Evolutionary conservation across 2,329 filamentous ascomycete species (phyloP).

Genomic region (Epichloe aotearoae): DNA sequence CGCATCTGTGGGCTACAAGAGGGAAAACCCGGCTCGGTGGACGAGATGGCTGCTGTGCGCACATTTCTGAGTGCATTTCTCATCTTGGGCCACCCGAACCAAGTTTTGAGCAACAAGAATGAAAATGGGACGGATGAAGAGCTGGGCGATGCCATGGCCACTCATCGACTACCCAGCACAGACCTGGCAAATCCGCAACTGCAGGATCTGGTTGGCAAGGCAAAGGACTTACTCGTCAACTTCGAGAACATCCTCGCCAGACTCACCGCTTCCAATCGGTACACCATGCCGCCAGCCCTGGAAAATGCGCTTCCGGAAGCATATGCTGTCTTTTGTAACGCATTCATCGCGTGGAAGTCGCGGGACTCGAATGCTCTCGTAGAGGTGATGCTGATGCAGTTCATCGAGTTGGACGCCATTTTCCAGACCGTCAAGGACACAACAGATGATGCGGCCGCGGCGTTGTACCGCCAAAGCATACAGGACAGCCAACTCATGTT

Average conservation of each 20-base stretch:
- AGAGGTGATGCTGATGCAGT: constrained; percentile 76
- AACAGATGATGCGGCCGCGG: constrained; percentile 57
- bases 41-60: constrained; percentile 56
- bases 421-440: constrained; percentile 73
- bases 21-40: constrained; percentile 46
- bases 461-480: constrained; percentile 68
- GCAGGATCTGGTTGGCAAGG: constrained; percentile 64
- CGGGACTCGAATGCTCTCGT: constrained; percentile 65
- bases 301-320: constrained; percentile 51
- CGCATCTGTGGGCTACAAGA: constrained; percentile 58
- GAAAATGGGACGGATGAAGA: constrained; percentile 39
- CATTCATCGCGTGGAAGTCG: constrained; percentile 75
- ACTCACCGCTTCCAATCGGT: constrained; percentile 52
- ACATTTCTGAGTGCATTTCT: constrained; percentile 72
- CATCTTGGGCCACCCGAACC: constrained; percentile 64
- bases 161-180: constrained; percentile 21
- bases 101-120: constrained; percentile 64
- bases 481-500: constrained; percentile 69
- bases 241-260: constrained; percentile 63
- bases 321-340: constrained; percentile 62
- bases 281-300: constrained; percentile 49
- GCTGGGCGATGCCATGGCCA: constrained; percentile 27
- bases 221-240: constrained; percentile 61
- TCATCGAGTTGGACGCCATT: constrained; percentile 72
- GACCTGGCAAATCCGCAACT: constrained; percentile 48